Conservation (phyloP, 2,329 filamentous ascomycete genomes). For the Phaeoacremonium minimum region DNA sequence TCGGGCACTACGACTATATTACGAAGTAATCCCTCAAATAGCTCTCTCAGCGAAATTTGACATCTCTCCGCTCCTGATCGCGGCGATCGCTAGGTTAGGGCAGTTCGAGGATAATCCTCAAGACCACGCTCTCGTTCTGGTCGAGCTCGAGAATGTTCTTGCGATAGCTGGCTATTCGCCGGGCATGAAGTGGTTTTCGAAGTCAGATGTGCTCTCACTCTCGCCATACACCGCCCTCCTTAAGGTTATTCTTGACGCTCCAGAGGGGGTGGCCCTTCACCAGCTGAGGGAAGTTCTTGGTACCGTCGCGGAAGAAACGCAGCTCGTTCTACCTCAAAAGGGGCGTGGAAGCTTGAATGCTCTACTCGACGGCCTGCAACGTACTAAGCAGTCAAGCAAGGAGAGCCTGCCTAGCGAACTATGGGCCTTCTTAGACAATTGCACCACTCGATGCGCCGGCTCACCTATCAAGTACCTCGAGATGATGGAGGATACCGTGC, state of each 20-base stretch:
- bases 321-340: slow-evolving; percentile 51
- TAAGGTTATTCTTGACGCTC: slow-evolving; percentile 48
- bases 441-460: slow-evolving; percentile 67
- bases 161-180: slow-evolving; percentile 76
- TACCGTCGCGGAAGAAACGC: slow-evolving; percentile 59
- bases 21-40: slow-evolving; percentile 73
- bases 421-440: slow-evolving; percentile 78
- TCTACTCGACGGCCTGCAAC: slow-evolving; percentile 34
- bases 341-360: slow-evolving; percentile 33
- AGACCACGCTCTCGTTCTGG: slow-evolving; percentile 52
- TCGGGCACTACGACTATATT: slow-evolving; percentile 78
- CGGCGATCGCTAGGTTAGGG: slow-evolving; percentile 58
- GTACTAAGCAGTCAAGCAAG: slow-evolving; percentile 11
- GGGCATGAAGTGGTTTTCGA: slow-evolving; percentile 87
- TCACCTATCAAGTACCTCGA: slow-evolving; percentile 83
- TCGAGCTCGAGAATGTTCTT: slow-evolving; percentile 79
- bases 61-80: slow-evolving; percentile 71
- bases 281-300: slow-evolving; percentile 53
- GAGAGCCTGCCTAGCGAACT: slow-evolving; percentile 36
- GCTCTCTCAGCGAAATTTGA: slow-evolving; percentile 85
- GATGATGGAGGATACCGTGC: slow-evolving; percentile 49
- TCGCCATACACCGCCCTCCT: slow-evolving; percentile 73
- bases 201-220: slow-evolving; percentile 55
- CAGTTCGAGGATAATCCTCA: slow-evolving; percentile 34
- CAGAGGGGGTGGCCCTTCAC: slow-evolving; percentile 39